Percentiles rank a stretch among this genome's conserved stretches.
These are phyloP conservation scores for Monosporascus ibericus DNA, from an alignment of 2,329 filamentous ascomycete species.

Conservation along the genomic window DNA sequence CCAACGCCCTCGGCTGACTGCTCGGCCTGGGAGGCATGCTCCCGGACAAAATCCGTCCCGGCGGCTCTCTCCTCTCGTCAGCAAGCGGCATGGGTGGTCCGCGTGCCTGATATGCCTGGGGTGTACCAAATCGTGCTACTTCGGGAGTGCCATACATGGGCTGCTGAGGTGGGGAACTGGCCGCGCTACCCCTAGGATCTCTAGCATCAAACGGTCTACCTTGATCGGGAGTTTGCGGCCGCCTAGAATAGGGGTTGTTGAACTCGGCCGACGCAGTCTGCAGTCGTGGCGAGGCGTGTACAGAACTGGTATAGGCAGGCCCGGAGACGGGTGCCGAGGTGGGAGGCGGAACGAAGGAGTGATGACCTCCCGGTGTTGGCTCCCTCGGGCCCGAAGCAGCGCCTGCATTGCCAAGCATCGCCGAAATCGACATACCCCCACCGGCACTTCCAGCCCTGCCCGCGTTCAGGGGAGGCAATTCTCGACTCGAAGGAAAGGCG, in stretches of 20 bases:
- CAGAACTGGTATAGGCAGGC: slow-evolving; percentile 38
- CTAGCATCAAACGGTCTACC: slow-evolving; percentile 46
- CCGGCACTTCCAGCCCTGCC: slow-evolving; percentile 39
- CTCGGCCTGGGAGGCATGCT: slow-evolving; percentile 41
- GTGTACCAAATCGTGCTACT: slow-evolving; percentile 52
- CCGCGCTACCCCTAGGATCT: slow-evolving; percentile 35
- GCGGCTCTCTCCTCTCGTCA: slow-evolving; percentile 39
- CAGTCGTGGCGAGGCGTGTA: slow-evolving; percentile 52
- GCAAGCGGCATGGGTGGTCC: slow-evolving; percentile 39
- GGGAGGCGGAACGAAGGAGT: slow-evolving; percentile 37
- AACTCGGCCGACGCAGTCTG: slow-evolving; percentile 53
- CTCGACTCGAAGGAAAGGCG: slow-evolving; percentile 24
- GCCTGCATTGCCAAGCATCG: slow-evolving; percentile 45
- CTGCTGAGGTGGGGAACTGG: slow-evolving; percentile 42
- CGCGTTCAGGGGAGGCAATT: slow-evolving; percentile 30
- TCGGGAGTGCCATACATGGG: slow-evolving; percentile 50
- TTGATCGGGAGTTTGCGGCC: slow-evolving; percentile 70
- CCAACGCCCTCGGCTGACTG: slow-evolving; percentile 48
- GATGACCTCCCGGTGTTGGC: slow-evolving; percentile 31
- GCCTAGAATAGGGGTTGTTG: slow-evolving; percentile 43
- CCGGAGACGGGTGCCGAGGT: slow-evolving; percentile 34
- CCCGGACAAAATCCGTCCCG: slow-evolving; percentile 24
- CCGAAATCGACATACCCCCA: slow-evolving; percentile 57
- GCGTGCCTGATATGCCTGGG: slow-evolving; percentile 48
- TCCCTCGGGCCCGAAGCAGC: slow-evolving; percentile 39